Evolutionary conservation across 371 early-diverging fungal species (phyloP).

Genomic region (Haplosporangium sp.): DNA sequence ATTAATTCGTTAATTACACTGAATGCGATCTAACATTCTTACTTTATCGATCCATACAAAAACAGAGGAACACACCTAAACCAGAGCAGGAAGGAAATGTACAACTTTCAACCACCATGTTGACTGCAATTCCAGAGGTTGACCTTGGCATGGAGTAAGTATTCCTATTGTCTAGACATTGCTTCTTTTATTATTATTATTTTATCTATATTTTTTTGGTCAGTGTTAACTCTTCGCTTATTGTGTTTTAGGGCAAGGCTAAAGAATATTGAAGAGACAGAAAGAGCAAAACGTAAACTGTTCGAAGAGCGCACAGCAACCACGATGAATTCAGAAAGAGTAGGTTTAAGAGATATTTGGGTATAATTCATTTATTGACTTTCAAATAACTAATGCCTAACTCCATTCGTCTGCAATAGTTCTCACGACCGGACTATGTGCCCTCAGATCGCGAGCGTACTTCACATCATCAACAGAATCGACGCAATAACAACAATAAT

Average conservation of each 20-base stretch:
- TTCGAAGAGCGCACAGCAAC: constrained; percentile 49
- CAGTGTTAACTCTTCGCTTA: not conserved
- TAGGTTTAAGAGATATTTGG: constrained; percentile 8
- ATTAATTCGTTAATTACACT: too few relatives aligned
- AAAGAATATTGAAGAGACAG: constrained; percentile 88
- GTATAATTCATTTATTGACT: not conserved
- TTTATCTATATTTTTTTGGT: not conserved
- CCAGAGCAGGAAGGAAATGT: constrained; percentile 88
- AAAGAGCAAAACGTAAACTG: constrained; percentile 79
- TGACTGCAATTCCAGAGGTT: constrained; percentile 94
- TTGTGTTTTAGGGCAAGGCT: constrained; percentile 69
- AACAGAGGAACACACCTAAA: constrained; percentile 56
- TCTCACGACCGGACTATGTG: constrained; percentile 43
- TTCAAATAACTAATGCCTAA: not conserved
- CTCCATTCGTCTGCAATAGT: constrained; percentile 4
- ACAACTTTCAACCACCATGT: constrained; percentile 88
- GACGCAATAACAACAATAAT: constrained; percentile 21
- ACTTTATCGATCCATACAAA: not conserved
- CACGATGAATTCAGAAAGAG: constrained; percentile 24
- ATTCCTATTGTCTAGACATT: not conserved
- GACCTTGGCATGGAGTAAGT: constrained; percentile 87
- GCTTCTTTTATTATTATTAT: not conserved
- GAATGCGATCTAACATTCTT: not conserved
- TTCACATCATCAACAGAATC: constrained; percentile 47
- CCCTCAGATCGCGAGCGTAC: constrained; percentile 48